phyloP scores from a whole-genome alignment of 768 basidiomycete genomes.

The Auriculariales sp. region DNA sequence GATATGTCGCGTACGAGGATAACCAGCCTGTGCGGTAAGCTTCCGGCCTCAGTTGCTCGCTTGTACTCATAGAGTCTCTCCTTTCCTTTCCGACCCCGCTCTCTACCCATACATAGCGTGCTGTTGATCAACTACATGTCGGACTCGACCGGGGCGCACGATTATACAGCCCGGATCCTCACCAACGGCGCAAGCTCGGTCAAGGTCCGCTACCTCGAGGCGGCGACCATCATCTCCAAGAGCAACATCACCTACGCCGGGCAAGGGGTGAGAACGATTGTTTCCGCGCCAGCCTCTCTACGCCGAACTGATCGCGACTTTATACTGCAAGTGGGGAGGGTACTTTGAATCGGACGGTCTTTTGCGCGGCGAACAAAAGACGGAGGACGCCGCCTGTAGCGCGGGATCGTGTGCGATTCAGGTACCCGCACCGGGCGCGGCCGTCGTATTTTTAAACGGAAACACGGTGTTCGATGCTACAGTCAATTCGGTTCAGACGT shows the following conservation, averaged over 20 bases:
- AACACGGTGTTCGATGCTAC: background rate
- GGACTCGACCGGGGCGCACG: slow-evolving; percentile 40
- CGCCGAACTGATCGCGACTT: background rate
- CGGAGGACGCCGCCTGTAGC: slow-evolving; percentile 43
- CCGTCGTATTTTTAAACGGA: slow-evolving; percentile 51
- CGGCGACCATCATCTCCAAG: slow-evolving; percentile 1
- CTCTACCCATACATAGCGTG: slow-evolving; percentile 41
- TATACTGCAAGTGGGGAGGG: slow-evolving; percentile 49
- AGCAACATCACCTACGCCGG: slow-evolving; percentile 62
- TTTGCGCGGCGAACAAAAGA: slow-evolving; percentile 35
- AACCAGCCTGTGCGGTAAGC: slow-evolving; percentile 32
- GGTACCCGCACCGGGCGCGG: slow-evolving; percentile 59
- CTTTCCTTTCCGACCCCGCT: too few relatives aligned
- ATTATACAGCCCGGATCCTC: slow-evolving; percentile 36
- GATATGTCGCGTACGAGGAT: slow-evolving; percentile 63
- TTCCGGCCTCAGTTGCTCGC: slow-evolving; percentile 9
- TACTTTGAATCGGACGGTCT: slow-evolving; percentile 55
- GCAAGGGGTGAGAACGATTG: too few relatives aligned
- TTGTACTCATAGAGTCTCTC: too few relatives aligned
- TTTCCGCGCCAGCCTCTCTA: background rate
- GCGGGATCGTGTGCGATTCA: slow-evolving; percentile 41
- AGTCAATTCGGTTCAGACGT: background rate
- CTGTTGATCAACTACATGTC: slow-evolving; percentile 62
- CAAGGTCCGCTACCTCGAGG: slow-evolving; percentile 10
- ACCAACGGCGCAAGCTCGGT: slow-evolving; percentile 23